Evolutionary conservation across 352 stramenopile species (phyloP).

Genomic region (Pythium folliculosum): DNA sequence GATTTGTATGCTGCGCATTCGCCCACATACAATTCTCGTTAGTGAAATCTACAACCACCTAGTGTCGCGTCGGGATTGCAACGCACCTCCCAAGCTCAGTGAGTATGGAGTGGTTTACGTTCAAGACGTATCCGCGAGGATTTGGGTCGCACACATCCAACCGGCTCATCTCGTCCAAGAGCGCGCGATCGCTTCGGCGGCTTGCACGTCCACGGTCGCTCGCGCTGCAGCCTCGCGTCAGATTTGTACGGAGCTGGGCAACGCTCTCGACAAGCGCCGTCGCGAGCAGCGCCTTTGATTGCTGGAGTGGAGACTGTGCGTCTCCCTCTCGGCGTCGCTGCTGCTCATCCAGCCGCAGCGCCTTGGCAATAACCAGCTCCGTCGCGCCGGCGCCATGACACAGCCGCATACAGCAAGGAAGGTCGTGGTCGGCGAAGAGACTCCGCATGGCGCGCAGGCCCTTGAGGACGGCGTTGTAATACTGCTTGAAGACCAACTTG

Average conservation of each 20-base stretch:
- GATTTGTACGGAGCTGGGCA: slow-evolving; percentile 15
- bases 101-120: slow-evolving; percentile 31
- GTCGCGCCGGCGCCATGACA: slow-evolving; percentile 53
- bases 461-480: slow-evolving; percentile 58
- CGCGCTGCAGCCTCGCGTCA: slow-evolving; percentile 1
- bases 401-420: slow-evolving; percentile 12
- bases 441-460: slow-evolving; percentile 52
- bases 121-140: slow-evolving; percentile 26
- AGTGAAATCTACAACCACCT: no score
- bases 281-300: slow-evolving; percentile 12
- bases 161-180: slow-evolving; percentile 22
- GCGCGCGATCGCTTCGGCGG: neutral
- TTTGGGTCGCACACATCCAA: neutral
- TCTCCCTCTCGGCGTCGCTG: neutral
- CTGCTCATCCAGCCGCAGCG: slow-evolving; percentile 18
- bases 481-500: slow-evolving; percentile 72
- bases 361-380: slow-evolving; percentile 42
- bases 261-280: slow-evolving; percentile 21
- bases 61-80: no score
- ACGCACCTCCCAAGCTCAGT: slow-evolving; percentile 22
- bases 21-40: neutral
- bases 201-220: neutral
- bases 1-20: slow-evolving; percentile 30
- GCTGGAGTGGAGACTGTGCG: slow-evolving; percentile 15
- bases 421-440: slow-evolving; percentile 16